Conservation (phyloP, 2,329 filamentous ascomycete genomes). For the Sporothrix dimorphospora region DNA sequence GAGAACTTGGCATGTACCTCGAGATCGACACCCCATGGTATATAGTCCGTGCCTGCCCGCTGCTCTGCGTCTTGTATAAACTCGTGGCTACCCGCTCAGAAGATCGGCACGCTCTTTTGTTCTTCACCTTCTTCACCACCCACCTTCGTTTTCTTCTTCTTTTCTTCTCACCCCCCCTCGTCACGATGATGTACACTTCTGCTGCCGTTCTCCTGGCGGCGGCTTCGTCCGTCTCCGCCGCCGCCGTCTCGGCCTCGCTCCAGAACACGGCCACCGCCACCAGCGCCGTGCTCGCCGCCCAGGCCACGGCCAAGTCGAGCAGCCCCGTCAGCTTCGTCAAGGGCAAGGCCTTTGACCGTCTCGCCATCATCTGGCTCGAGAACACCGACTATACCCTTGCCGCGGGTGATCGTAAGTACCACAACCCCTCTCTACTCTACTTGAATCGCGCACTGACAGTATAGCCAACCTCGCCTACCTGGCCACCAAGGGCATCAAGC, state of each 20-base stretch:
- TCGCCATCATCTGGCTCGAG: conserved; percentile 76
- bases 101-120: conserved; percentile 12
- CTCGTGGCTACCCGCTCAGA: conserved; percentile 2
- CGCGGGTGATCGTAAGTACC: conserved; percentile 59
- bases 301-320: conserved; percentile 62
- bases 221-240: conserved; percentile 29
- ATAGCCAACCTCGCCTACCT: conserved; percentile 58
- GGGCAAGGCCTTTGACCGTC: conserved; percentile 73
- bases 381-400: conserved; percentile 73
- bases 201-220: conserved; percentile 30
- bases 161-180: not conserved
- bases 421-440: not conserved
- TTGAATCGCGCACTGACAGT: not conserved
- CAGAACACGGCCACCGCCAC: conserved; percentile 56
- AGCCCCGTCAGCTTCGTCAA: conserved; percentile 66
- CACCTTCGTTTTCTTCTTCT: not conserved
- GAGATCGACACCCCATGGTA: not conserved
- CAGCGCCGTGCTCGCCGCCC: conserved; percentile 56
- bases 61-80: conserved; percentile 7
- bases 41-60: conserved; percentile 13
- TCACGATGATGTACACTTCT: conserved; percentile 30
- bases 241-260: conserved; percentile 29
- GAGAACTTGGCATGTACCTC: no score
- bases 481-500: conserved; percentile 63
- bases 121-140: not conserved